Conservation (phyloP, 176 grass and related monocot genomes). For the Carex cristatella region DNA sequence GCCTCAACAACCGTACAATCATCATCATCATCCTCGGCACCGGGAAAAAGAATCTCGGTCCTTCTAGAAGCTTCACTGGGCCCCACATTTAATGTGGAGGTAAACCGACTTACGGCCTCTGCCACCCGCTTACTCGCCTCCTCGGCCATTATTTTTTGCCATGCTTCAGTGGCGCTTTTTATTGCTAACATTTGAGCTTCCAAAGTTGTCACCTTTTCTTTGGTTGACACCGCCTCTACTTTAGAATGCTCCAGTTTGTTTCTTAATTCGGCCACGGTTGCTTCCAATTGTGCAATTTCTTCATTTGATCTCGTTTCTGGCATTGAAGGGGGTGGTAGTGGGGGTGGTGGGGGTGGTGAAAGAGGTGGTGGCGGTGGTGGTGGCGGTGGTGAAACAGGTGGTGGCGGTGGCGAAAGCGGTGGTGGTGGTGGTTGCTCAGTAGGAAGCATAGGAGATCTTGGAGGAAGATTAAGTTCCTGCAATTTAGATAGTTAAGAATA, state of each 20-base stretch:
- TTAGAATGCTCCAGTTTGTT: slow-evolving; percentile 10
- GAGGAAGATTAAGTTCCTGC: slow-evolving; percentile 16
- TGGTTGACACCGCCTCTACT: slow-evolving; percentile 9
- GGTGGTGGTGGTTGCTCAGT: background rate
- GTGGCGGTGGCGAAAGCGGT: background rate
- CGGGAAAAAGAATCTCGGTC: slow-evolving; percentile 21
- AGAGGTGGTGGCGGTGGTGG: background rate
- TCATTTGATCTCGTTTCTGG: background rate
- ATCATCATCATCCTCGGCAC: slow-evolving; percentile 8
- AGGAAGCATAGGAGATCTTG: background rate
- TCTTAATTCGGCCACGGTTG: slow-evolving; percentile 6
- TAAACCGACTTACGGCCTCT: slow-evolving; percentile 15
- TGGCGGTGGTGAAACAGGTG: background rate
- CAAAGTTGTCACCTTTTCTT: slow-evolving; percentile 15
- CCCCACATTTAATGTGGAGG: background rate
- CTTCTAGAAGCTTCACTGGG: slow-evolving; percentile 21
- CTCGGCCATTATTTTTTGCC: slow-evolving; percentile 25
- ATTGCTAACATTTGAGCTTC: slow-evolving; percentile 17
- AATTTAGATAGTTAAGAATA: background rate
- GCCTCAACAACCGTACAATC: background rate
- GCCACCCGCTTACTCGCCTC: slow-evolving; percentile 16
- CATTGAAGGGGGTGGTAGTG: background rate
- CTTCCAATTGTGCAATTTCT: slow-evolving; percentile 19
- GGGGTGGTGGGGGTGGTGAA: background rate
- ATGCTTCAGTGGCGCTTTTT: background rate